phyloP scores from a whole-genome alignment of 208 protist genomes.

The Angomonas ambiguus region DNA sequence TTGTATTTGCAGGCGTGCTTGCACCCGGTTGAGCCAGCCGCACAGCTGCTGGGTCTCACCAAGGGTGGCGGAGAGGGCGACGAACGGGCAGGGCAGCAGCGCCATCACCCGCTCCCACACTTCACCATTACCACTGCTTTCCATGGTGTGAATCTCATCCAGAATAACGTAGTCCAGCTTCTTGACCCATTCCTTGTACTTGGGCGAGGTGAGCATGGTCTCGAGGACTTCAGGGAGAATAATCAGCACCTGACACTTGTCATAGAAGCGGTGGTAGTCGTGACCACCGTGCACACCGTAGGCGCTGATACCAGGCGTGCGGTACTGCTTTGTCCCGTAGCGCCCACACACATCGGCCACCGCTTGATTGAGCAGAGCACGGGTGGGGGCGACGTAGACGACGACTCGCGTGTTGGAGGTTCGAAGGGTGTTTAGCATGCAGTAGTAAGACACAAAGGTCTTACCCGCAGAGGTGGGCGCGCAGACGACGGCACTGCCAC shows the following conservation, averaged over 20 bases:
- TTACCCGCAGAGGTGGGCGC: constrained; percentile 95
- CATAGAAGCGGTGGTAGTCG: constrained; percentile 81
- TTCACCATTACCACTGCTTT: constrained; percentile 81
- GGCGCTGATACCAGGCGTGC: constrained; percentile 56
- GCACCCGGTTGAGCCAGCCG: constrained; percentile 88
- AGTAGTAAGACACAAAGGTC: constrained; percentile 97
- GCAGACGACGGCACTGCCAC: constrained; percentile 91
- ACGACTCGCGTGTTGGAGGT: constrained; percentile 86
- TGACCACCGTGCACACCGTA: constrained; percentile 85
- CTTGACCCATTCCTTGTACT: constrained; percentile 79
- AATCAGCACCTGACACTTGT: constrained; percentile 92
- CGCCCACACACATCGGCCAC: constrained; percentile 90
- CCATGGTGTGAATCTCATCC: constrained; percentile 95
- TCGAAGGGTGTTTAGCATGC: constrained; percentile 90
- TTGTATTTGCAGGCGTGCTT: constrained; percentile 46
- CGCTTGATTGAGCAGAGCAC: constrained; percentile 95
- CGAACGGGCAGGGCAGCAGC: constrained; percentile 88
- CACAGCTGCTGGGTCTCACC: constrained; percentile 90
- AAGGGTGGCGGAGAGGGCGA: constrained; percentile 95
- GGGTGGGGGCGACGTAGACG: constrained; percentile 91
- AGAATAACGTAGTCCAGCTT: constrained; percentile 93
- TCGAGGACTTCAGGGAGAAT: constrained; percentile 92
- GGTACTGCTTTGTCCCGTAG: constrained; percentile 90
- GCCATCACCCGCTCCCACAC: constrained; percentile 93
- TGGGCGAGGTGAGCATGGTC: constrained; percentile 86